Evolutionary conservation across 371 early-diverging fungal genomes (phyloP), one percentile per base, ranked within the genome.

Genomic region (Mortierella sp.): DNA sequence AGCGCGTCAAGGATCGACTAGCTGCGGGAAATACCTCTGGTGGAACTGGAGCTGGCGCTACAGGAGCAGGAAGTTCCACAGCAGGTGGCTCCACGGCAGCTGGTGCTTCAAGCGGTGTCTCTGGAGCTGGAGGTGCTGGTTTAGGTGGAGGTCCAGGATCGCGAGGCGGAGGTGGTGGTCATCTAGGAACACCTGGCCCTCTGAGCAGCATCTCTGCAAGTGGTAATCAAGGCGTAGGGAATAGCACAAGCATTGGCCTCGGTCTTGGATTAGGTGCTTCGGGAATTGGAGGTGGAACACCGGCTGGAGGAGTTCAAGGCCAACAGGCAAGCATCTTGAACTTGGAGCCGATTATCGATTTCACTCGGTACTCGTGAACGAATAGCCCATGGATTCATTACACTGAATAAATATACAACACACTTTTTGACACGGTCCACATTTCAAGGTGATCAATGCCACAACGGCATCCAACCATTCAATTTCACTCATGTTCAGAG

Each of bases 1-100:
- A 91, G 71, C 87, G 92, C 43, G 82, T 95, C 52, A 86, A 84
- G 45, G 89, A 90, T 58, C 64, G 86, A 49, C 39, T 83, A 53
- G 27, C 61, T 24, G 19, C 47, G 16, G 30, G 39, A 16, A 43
- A 39, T n/a, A 49, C 55, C 10, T 39, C 54, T 12, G 30, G 43
- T 4, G 63, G 47, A n/a, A 38, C 72, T 19, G 58, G 72, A 13
- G 21, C 48, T 28, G 54, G 60, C 0, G 30, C 38, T 26, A 12
- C 58, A 2, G 64, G 55, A 14, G 27, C 31, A 46, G 58, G 46
- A 14, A n/a, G 27, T 7, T 27, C 19, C 27, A 30, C 45, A 9
- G 39, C 30, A 12, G 34, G 31, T 7, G 31, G 38, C 10, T 47
- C 59, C 18, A 13, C 42, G 14, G 57, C 47, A 18, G 39, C 34